Conservation (phyloP, 2,329 filamentous ascomycete genomes). For the Dactylellina sp. region DNA sequence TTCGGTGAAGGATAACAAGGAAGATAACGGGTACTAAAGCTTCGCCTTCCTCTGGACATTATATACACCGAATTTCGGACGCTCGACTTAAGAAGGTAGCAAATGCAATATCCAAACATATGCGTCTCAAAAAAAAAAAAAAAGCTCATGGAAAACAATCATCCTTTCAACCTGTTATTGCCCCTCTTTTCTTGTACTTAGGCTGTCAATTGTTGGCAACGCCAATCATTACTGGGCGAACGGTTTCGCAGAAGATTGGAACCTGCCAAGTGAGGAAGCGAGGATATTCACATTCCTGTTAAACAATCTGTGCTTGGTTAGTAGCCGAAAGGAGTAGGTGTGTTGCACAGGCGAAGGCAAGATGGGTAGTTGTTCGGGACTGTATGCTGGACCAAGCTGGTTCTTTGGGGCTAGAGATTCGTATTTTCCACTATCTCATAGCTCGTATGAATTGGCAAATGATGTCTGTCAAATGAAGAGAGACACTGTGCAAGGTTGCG, state of each 20-base stretch:
- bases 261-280: slow-evolving; percentile 51
- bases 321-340: slow-evolving; percentile 45
- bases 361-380: slow-evolving; percentile 33
- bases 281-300: slow-evolving; percentile 53
- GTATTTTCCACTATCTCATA: not conserved
- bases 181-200: slow-evolving; percentile 47
- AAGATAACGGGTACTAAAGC: slow-evolving; percentile 16
- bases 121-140: too few species aligned
- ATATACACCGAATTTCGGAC: slow-evolving; percentile 37
- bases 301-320: slow-evolving; percentile 24
- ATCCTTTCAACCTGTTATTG: not conserved
- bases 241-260: slow-evolving; percentile 31
- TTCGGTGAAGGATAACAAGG: slow-evolving; percentile 15
- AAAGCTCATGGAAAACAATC: slow-evolving; percentile 30
- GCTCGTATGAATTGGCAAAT: not conserved
- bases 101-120: slow-evolving; percentile 29
- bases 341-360: slow-evolving; percentile 30
- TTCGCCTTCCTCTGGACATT: slow-evolving; percentile 35
- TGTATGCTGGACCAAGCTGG: not conserved
- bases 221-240: slow-evolving; percentile 52
- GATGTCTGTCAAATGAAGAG: too few species aligned
- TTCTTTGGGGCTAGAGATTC: slow-evolving; percentile 26
- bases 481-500: too few species aligned
- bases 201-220: slow-evolving; percentile 56
- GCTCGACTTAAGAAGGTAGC: slow-evolving; percentile 14